Conservation (phyloP, 2,329 filamentous ascomycete species). For the Ophiocordyceps robertsii region DNA sequence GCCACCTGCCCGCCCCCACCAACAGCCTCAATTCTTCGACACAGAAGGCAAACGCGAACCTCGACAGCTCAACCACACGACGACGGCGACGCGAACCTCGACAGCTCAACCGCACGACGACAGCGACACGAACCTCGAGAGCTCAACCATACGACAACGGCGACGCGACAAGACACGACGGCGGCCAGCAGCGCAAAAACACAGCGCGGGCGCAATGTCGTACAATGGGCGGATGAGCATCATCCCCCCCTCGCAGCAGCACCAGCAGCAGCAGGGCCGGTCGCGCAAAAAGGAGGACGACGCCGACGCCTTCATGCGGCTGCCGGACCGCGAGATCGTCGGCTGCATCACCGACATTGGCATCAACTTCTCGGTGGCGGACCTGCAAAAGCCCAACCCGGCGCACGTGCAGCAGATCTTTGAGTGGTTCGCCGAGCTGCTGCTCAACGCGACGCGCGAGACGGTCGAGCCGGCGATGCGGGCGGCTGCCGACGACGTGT, state of each 20-base stretch:
- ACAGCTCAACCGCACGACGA: too few relatives aligned
- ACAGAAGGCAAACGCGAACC: too few relatives aligned
- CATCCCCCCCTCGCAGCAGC: constrained; percentile 34
- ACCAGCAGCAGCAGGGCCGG: constrained; percentile 22
- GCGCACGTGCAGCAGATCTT: constrained; percentile 95
- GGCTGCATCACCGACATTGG: constrained; percentile 96
- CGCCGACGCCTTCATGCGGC: constrained; percentile 44
- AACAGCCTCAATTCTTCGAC: not conserved
- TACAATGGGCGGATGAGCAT: constrained; percentile 50
- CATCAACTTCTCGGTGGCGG: constrained; percentile 71
- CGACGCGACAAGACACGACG: not conserved
- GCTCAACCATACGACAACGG: not conserved
- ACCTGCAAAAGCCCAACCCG: constrained; percentile 87
- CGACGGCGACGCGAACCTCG: not conserved
- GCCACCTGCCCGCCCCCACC: not conserved
- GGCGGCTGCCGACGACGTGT: constrained; percentile 78
- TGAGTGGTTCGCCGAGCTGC: constrained; percentile 89
- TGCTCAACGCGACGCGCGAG: constrained; percentile 87
- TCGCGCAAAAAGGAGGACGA: constrained; percentile 46
- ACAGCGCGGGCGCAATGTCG: constrained; percentile 27
- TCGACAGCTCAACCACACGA: not conserved
- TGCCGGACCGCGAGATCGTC: constrained; percentile 68
- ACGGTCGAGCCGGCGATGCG: constrained; percentile 92
- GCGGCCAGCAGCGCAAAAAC: not conserved
- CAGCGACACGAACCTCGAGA: not conserved